Evolutionary conservation across 1,284 basidiomycete genomes (phyloP), one percentile per base, ranked within the genome.

Genomic region (Erythrobasidium hasegawianum): DNA sequence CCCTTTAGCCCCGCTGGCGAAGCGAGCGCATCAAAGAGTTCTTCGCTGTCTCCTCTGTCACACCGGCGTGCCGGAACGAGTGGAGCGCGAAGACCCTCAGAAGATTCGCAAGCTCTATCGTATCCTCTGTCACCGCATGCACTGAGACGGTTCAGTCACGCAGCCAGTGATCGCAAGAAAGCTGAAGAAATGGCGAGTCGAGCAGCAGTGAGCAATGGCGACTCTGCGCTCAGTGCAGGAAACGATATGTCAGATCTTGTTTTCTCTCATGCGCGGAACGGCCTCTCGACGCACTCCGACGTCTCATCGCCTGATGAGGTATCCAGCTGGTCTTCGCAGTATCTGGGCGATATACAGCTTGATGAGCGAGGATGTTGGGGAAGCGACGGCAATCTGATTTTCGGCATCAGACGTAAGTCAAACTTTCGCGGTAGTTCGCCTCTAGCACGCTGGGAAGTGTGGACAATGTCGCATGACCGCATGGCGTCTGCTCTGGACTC

Each of bases 101-200:
- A 58, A 27, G 45, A 57, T 16, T 5, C 14, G 22, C n/a, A n/a
- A 47, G 43, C 16, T n/a, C 62, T 65, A 26, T 55, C 62, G 1
- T 65, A 65, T 18, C 62, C 62, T 3, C 45, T 65, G 5, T 57
- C 55, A 1, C 62, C 62, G 16, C 62, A 65, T 29, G 62, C 62
- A 2, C 39, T 65, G n/a, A 40, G 62, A 16, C 54, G 62, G 7
- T 22, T 58, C 9, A 57, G 55, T 53, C 62, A 65, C 18, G 61
- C 61, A 7, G 56, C 62, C 10, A 53, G 50, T 29, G 62, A 65
- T n/a, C 43, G 54, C n/a, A 39, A 43, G 22, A 64, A 57, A 40
- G 2, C n/a, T 16, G 61, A 64, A 22, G 61, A 64, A 11, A 2
- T 5, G 13, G 27, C 22, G 7, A 14, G 26, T 11, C 53, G 26